Evolutionary conservation across 106 monocot species (phyloP), one percentile per base, ranked within the genome.

Genomic region (Allium cepa): DNA sequence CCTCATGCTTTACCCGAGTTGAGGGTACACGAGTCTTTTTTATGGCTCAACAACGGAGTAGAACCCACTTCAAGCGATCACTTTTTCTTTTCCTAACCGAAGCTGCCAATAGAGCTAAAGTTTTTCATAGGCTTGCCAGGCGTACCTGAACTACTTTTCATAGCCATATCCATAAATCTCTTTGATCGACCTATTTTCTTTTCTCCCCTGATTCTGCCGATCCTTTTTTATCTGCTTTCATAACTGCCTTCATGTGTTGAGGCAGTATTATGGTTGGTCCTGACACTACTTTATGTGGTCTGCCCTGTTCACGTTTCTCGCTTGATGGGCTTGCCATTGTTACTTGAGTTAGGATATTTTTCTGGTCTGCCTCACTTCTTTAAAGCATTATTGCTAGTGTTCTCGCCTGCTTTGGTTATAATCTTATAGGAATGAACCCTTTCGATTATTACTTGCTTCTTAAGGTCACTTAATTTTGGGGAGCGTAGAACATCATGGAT

Each of bases 351-450:
- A 17, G 67, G 50, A 1, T 27, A n/a, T 12, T 8, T 49, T 4
- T 8, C 7, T 1, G 12, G 67, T 11, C 16, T 9, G 49, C 46
- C 67, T 13, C 56, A 4, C 56, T 56, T 15, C 47, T 68, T 68
- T 11, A 3, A 15, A 68, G 67, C 4, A 7, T 8, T 22, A 1
- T 1, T 10, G 26, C 8, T 52, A 9, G 3, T 56, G n/a, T 9
- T 17, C 2, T 15, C 67, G 1, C 14, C 26, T 6, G 50, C 47
- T 7, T 17, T 17, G 7, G 1, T 48, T 8, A 48, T 5, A 9
- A 68, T 6, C 49, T 68, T 68, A 11, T 68, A 68, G 47, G 67
- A 68, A 2, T n/a, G 67, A 1, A 68, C 49, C 49, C 26, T 68
- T 10, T 16, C 47, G 50, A 68, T 13, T 0, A 50, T 10, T 1